These are phyloP conservation scores for Mycena leptocephala DNA, from an alignment of 768 basidiomycete genomes.

Conservation along the genomic window DNA sequence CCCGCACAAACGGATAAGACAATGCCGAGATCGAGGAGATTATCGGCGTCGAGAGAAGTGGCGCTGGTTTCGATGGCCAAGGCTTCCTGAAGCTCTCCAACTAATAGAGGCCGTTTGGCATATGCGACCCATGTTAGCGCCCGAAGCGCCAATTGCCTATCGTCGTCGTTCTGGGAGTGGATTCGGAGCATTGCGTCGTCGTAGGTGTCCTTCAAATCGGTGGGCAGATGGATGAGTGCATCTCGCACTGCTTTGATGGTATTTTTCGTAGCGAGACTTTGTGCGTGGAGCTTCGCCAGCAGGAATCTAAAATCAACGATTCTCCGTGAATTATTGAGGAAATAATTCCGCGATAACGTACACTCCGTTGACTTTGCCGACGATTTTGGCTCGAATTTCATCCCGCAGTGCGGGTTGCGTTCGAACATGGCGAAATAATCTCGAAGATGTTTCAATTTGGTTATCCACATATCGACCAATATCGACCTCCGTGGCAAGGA, in stretches of 20 bases:
- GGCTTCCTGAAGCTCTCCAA: slow-evolving; percentile 2
- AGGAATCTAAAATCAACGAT: not conserved
- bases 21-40: not conserved
- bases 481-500: not conserved
- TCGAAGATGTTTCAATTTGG: not conserved
- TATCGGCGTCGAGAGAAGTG: not conserved
- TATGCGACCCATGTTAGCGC: slow-evolving; percentile 4
- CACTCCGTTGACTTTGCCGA: not conserved
- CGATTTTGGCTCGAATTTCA: not conserved
- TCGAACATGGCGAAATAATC: not conserved
- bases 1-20: slow-evolving; percentile 4
- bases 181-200: not conserved
- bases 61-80: not conserved
- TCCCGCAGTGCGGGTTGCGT: not conserved
- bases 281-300: not conserved
- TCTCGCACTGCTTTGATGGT: slow-evolving; percentile 6
- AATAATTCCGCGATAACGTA: not conserved
- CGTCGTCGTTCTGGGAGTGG: not conserved
- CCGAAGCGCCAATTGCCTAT: not conserved
- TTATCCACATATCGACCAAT: not conserved
- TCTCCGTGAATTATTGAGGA: not conserved
- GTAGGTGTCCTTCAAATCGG: not conserved
- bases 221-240: not conserved
- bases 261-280: not conserved
- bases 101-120: slow-evolving; percentile 2